phyloP scores from a whole-genome alignment of 257 asterid genomes.

The Solanum tacnaense region DNA sequence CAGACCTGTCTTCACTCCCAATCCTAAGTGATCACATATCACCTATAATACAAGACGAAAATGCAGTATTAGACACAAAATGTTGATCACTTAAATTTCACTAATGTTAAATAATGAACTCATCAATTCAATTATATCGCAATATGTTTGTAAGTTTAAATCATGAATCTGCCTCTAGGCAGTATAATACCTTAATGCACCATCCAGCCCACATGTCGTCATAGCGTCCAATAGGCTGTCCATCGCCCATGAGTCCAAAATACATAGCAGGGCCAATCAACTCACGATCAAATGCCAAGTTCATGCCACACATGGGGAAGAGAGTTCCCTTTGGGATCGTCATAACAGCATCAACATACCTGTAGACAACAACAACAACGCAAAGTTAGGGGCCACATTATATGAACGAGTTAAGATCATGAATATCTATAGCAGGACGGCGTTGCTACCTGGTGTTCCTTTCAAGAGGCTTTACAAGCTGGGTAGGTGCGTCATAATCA shows the following conservation, averaged over 20 bases:
- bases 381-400: background rate
- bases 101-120: too few relatives aligned
- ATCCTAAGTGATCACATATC: slow-evolving; percentile 50
- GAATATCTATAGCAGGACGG: background rate
- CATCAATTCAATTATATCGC: too few relatives aligned
- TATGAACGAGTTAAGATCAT: background rate
- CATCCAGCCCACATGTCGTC: slow-evolving; percentile 84
- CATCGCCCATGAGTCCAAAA: slow-evolving; percentile 74
- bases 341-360: slow-evolving; percentile 59
- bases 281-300: slow-evolving; percentile 48
- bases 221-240: slow-evolving; percentile 65
- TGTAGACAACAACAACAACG: background rate
- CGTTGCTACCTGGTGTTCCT: slow-evolving; percentile 35
- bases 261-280: slow-evolving; percentile 69
- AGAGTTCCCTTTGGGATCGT: slow-evolving; percentile 62
- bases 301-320: slow-evolving; percentile 77
- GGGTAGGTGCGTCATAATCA: slow-evolving; percentile 63
- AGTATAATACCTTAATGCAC: slow-evolving; percentile 42
- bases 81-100: background rate
- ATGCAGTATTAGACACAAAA: background rate
- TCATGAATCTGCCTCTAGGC: background rate
- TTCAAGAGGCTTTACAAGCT: slow-evolving; percentile 63
- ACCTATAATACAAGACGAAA: slow-evolving; percentile 20
- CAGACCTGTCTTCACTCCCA: slow-evolving; percentile 46
- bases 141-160: background rate